Base-by-base conservation (phyloP, 1,139 yeast species). In the Zygosaccharomyces sapae region DNA sequence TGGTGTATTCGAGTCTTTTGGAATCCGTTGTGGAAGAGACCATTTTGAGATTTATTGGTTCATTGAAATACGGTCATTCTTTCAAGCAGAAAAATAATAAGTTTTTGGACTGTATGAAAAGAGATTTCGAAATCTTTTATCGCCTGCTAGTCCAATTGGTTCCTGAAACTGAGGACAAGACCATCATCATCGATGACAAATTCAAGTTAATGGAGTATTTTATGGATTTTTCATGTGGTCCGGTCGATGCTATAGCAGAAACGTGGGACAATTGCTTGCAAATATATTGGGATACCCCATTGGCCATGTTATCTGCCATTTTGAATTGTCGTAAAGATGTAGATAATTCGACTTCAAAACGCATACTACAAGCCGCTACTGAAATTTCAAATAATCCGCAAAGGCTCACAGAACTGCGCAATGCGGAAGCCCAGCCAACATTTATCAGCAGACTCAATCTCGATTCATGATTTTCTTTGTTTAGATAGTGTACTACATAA, bases 121-220 rank as follows among this genome's bases (percentile, higher is more conserved):
- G 53, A 74, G 97, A 92, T 69, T 81, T 85, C 36, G 79, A 81
- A 41, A 69, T 75, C 12, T 74, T 89, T 39, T 85, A 79, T 62
- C 78, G 74, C 25, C 74, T 84, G 13, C 80, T 88, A 55, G 76
- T 76, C 22, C 74, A 75, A 19, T 72, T 71, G 45, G 59, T 76
- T 61, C 64, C 75, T 63, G 71, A 76, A 72, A 62, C 65, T 63
- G 68, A 60, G 33, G 60, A 58, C 42, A 57, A 54, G 47, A 62
- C 64, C 49, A 65, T 65, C 35, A 66, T 71, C 33, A 73, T 62
- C 33, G 67, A 57, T 70, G 69, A 67, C 76, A 71, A 82, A 66
- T 75, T 84, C 74, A 70, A 76, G 66, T 71, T 85, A 52, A 71
- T 90, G 66, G 97, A 88, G 62, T 79, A 80, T 55, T 73, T 90